Conservation (phyloP, 2,329 filamentous ascomycete species). For the Trichoderma guizhouense region DNA sequence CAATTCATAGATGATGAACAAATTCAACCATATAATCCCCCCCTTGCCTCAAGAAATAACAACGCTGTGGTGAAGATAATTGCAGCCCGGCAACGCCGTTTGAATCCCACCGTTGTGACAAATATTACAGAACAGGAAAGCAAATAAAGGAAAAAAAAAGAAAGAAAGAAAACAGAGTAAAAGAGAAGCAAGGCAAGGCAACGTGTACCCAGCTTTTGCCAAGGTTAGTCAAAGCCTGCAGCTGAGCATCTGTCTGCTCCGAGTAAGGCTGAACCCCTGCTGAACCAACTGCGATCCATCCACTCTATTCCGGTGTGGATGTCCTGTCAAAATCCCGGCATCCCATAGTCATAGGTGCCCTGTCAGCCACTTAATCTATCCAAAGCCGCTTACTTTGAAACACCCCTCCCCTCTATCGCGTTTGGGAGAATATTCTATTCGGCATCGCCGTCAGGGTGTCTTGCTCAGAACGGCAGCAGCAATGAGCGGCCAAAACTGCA, state of each 20-base stretch:
- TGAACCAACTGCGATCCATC: slow-evolving; percentile 3
- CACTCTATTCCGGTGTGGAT: slow-evolving; percentile 10
- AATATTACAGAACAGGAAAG: not conserved
- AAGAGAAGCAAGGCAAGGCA: not conserved
- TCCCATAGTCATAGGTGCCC: not conserved
- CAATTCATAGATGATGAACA: slow-evolving; percentile 3
- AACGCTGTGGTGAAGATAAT: slow-evolving; percentile 8
- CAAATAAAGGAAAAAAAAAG: not conserved
- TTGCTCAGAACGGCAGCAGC: not conserved
- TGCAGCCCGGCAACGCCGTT: slow-evolving; percentile 16
- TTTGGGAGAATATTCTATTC: not conserved
- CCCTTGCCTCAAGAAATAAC: not conserved
- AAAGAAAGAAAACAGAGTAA: not conserved
- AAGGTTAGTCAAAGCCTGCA: not conserved
- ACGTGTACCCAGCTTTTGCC: not conserved
- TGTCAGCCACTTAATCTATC: slow-evolving; percentile 18
- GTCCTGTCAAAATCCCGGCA: slow-evolving; percentile 1
- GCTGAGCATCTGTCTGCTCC: not conserved
- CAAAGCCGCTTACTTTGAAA: slow-evolving; percentile 6
- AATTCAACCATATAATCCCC: not conserved
- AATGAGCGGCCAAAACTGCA: not conserved
- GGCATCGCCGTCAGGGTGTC: not conserved
- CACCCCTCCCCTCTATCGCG: not conserved
- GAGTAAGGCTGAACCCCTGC: slow-evolving; percentile 1
- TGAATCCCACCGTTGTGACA: slow-evolving; percentile 1